phyloP scores from a whole-genome alignment of 345 rosid genomes.

The Bruguiera parviflora region DNA sequence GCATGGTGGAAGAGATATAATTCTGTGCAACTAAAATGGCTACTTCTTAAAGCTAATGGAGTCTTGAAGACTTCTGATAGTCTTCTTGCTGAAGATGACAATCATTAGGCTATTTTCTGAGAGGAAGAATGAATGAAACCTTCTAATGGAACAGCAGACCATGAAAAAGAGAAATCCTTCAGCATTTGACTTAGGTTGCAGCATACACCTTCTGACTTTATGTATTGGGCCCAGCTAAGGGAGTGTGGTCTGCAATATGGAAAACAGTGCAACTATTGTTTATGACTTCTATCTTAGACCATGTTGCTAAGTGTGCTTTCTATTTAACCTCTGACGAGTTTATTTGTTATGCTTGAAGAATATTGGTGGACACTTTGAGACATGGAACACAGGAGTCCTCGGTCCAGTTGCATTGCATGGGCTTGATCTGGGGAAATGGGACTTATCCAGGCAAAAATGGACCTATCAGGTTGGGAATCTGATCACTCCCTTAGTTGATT shows the following conservation, averaged over 20 bases:
- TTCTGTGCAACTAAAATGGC: not conserved
- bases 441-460: conserved; percentile 94
- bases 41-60: not conserved
- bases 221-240: not conserved
- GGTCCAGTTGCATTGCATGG: conserved; percentile 97
- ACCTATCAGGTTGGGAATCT: conserved; percentile 71
- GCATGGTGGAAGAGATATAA: not conserved
- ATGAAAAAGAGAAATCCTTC: too few relatives aligned
- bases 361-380: conserved; percentile 92
- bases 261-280: not conserved
- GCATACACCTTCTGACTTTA: too few relatives aligned
- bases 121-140: not conserved
- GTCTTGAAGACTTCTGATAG: not conserved
- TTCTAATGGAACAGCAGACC: not conserved
- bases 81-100: not conserved
- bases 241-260: not conserved
- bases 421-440: conserved; percentile 80
- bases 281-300: not conserved
- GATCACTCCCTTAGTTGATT: conserved; percentile 2
- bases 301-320: not conserved
- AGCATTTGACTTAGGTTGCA: too few relatives aligned
- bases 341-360: conserved; percentile 43
- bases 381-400: conserved; percentile 91
- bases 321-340: conserved; percentile 7
- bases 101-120: not conserved